These are phyloP conservation scores for Heliamphora pulchella DNA, from an alignment of 179 eudicot species.

Conservation along the genomic window DNA sequence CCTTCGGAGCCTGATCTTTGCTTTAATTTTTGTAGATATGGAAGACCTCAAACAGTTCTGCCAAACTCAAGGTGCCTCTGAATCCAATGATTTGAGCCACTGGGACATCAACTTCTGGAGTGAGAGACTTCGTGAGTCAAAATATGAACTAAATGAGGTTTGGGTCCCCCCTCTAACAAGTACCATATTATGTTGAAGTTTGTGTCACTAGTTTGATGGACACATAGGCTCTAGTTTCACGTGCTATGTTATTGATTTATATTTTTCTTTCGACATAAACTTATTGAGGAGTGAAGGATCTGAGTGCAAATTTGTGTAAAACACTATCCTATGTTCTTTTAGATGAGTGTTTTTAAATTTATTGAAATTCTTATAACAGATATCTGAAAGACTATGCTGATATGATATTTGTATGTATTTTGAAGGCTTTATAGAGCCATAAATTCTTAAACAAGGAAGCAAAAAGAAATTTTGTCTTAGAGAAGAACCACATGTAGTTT, in stretches of 20 bases:
- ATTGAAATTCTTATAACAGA: background rate
- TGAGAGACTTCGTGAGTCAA: slow-evolving; percentile 96
- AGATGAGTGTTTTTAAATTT: background rate
- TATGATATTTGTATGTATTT: background rate
- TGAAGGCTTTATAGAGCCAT: background rate
- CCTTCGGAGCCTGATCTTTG: background rate
- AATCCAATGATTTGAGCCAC: slow-evolving; percentile 71
- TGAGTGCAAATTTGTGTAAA: background rate
- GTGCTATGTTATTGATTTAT: background rate
- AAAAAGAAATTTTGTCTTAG: background rate
- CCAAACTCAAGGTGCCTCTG: slow-evolving; percentile 71
- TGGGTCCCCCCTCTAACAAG: background rate
- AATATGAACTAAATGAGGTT: slow-evolving; percentile 93
- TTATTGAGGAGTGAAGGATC: background rate
- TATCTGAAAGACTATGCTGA: background rate
- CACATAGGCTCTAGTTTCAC: background rate
- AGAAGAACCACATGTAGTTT: background rate
- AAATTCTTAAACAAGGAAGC: background rate
- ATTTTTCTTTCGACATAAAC: background rate
- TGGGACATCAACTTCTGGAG: slow-evolving; percentile 95
- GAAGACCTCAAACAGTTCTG: slow-evolving; percentile 74
- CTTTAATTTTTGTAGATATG: slow-evolving; percentile 47
- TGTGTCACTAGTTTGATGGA: background rate
- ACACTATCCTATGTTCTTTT: background rate
- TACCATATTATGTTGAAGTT: background rate